A percentile compares a stretch with the other conserved stretches of the same genome.
Evolutionary conservation across 257 asterid species (phyloP).

Genomic region (Fraxinus anomala): DNA sequence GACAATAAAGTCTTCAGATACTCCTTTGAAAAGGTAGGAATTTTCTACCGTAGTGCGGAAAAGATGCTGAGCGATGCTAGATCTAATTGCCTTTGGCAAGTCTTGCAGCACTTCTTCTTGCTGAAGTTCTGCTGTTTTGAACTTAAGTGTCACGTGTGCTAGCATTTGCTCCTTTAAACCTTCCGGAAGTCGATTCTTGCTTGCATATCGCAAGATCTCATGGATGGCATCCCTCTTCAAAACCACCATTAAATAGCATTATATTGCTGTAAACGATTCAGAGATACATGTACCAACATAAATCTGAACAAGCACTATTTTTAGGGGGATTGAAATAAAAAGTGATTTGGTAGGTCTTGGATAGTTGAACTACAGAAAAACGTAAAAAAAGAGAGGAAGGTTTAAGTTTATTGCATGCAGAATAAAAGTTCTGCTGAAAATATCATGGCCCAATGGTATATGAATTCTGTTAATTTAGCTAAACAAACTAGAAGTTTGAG

Average conservation of each 20-base stretch:
- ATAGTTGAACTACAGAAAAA: background rate
- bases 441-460: too few species aligned
- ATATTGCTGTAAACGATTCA: background rate
- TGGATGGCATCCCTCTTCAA: conserved; percentile 79
- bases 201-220: conserved; percentile 69
- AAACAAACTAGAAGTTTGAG: background rate
- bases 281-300: background rate
- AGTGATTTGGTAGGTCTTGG: background rate
- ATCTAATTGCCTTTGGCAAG: conserved; percentile 89
- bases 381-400: too few species aligned
- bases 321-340: background rate
- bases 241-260: background rate
- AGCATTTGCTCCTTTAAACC: conserved; percentile 83
- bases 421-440: too few species aligned
- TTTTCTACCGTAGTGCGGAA: conserved; percentile 62
- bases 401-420: too few species aligned
- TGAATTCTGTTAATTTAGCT: background rate
- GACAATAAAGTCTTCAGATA: conserved; percentile 68
- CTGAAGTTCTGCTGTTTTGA: conserved; percentile 87
- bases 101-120: conserved; percentile 82
- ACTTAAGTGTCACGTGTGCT: conserved; percentile 79
- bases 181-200: conserved; percentile 84
- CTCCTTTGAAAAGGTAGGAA: conserved; percentile 80
- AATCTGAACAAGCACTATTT: background rate
- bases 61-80: conserved; percentile 86